Percentiles rank a stretch among this genome's conserved stretches.
Conservation (phyloP, 148 eudicot species). For the Camellia granthamiana region DNA sequence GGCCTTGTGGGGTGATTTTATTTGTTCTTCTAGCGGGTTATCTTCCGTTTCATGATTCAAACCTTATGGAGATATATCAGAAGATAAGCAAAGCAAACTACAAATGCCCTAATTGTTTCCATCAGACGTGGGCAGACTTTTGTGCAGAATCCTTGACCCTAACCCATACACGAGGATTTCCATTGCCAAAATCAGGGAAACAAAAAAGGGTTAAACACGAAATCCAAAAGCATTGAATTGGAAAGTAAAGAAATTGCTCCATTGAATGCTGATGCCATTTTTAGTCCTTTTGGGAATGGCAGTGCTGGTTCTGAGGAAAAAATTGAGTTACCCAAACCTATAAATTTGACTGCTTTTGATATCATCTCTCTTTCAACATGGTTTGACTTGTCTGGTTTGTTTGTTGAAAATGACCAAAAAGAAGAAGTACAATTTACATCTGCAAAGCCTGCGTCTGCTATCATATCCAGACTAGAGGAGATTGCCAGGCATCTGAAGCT, state of each 20-base stretch:
- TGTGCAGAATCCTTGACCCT: slow-evolving; percentile 67
- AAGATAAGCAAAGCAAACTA: slow-evolving; percentile 62
- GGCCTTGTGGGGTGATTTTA: slow-evolving; percentile 92
- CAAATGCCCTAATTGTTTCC: slow-evolving; percentile 71
- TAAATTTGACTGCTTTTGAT: slow-evolving; percentile 75
- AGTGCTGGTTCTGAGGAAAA: slow-evolving; percentile 13
- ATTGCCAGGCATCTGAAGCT: slow-evolving; percentile 38
- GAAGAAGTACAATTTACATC: slow-evolving; percentile 65
- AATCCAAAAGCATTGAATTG: slow-evolving; percentile 13
- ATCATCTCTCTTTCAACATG: slow-evolving; percentile 76
- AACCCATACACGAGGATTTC: slow-evolving; percentile 66
- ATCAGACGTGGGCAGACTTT: slow-evolving; percentile 49
- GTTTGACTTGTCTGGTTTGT: slow-evolving; percentile 73
- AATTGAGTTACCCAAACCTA: slow-evolving; percentile 29
- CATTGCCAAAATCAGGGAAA: slow-evolving; percentile 67
- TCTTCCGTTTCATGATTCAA: slow-evolving; percentile 66
- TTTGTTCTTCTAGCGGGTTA: slow-evolving; percentile 62
- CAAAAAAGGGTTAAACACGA: slow-evolving; percentile 42
- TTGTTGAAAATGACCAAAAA: slow-evolving; percentile 54
- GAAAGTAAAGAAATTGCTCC: slow-evolving; percentile 18
- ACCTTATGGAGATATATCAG: slow-evolving; percentile 65
- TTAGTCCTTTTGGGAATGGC: neutral
- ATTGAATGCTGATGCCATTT: slow-evolving; percentile 14
- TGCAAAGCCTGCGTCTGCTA: slow-evolving; percentile 37
- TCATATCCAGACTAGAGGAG: slow-evolving; percentile 57